Evolutionary conservation across 2,329 filamentous ascomycete species (phyloP).

Genomic region (Cytospora paraplurivora): DNA sequence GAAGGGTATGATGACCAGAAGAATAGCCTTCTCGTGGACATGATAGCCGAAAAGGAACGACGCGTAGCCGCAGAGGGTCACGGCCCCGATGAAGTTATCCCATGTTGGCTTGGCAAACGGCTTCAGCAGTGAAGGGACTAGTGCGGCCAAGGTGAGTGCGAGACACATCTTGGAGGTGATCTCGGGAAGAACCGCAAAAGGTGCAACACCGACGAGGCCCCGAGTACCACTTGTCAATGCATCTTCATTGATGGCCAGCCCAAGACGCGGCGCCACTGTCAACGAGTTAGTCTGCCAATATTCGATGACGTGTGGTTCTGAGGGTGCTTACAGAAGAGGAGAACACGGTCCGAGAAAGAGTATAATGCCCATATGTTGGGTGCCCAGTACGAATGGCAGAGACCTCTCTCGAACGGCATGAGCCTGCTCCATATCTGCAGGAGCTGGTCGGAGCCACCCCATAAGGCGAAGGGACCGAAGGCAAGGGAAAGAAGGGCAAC

Average conservation of each 20-base stretch:
- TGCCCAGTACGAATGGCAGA: slow-evolving; percentile 98
- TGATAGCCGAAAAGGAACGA: slow-evolving; percentile 99
- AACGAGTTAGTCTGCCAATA: slow-evolving; percentile 38
- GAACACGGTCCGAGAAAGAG: slow-evolving; percentile 80
- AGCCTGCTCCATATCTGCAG: slow-evolving; percentile 80
- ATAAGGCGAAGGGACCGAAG: slow-evolving; percentile 84
- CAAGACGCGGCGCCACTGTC: slow-evolving; percentile 77
- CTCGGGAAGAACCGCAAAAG: slow-evolving; percentile 90
- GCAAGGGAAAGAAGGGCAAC: slow-evolving; percentile 72
- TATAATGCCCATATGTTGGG: slow-evolving; percentile 97
- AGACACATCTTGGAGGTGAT: slow-evolving; percentile 82
- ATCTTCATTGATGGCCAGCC: slow-evolving; percentile 69
- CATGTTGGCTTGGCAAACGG: slow-evolving; percentile 80
- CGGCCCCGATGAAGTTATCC: slow-evolving; percentile 85
- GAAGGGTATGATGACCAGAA: slow-evolving; percentile 93
- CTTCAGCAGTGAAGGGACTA: slow-evolving; percentile 77
- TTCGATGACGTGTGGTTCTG: background rate
- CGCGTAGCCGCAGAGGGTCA: slow-evolving; percentile 92
- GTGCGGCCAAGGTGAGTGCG: slow-evolving; percentile 77
- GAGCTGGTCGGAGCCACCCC: slow-evolving; percentile 65
- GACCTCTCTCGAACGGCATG: slow-evolving; percentile 89
- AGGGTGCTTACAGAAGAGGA: slow-evolving; percentile 71
- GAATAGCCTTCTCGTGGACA: slow-evolving; percentile 95
- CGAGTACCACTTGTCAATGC: slow-evolving; percentile 89
- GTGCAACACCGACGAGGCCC: slow-evolving; percentile 88